Percentiles rank a stretch among this genome's conserved stretches.
These are phyloP conservation scores for Alternaria metachromatica DNA, from an alignment of 2,329 filamentous ascomycete species.

Conservation along the genomic window DNA sequence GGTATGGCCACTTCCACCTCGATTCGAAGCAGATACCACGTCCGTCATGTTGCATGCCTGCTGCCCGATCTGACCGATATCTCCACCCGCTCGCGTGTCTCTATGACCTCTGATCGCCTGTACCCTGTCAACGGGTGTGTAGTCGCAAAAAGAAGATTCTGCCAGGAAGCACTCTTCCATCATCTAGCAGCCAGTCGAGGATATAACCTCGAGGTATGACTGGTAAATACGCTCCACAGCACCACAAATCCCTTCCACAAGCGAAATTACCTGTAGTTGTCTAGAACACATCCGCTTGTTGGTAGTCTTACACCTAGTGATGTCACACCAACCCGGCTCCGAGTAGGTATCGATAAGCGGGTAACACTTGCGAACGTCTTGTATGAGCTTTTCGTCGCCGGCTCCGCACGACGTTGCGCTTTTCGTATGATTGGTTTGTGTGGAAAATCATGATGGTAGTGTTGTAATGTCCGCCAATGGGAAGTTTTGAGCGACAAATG, in stretches of 20 bases:
- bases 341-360: slow-evolving; percentile 19
- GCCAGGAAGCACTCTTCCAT: not conserved
- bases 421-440: slow-evolving; percentile 11
- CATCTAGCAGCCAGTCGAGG: not conserved
- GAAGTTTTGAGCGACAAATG: not conserved
- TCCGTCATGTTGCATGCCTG: not conserved
- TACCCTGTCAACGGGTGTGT: not conserved
- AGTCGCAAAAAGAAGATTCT: not conserved
- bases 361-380: slow-evolving; percentile 2
- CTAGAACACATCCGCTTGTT: slow-evolving; percentile 5
- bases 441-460: not conserved
- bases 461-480: slow-evolving; percentile 10
- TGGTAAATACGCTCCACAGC: not conserved
- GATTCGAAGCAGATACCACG: not conserved
- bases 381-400: slow-evolving; percentile 2
- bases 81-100: not conserved
- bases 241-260: slow-evolving; percentile 6
- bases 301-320: slow-evolving; percentile 6
- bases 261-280: slow-evolving; percentile 12
- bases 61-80: slow-evolving; percentile 4
- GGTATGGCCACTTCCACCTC: not conserved
- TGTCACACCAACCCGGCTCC: slow-evolving; percentile 4
- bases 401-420: slow-evolving; percentile 2
- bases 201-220: not conserved
- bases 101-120: not conserved